Percentiles rank a stretch among this genome's conserved stretches.
Evolutionary conservation across 345 rosid species (phyloP).

Genomic region (Pistacia atlantica): DNA sequence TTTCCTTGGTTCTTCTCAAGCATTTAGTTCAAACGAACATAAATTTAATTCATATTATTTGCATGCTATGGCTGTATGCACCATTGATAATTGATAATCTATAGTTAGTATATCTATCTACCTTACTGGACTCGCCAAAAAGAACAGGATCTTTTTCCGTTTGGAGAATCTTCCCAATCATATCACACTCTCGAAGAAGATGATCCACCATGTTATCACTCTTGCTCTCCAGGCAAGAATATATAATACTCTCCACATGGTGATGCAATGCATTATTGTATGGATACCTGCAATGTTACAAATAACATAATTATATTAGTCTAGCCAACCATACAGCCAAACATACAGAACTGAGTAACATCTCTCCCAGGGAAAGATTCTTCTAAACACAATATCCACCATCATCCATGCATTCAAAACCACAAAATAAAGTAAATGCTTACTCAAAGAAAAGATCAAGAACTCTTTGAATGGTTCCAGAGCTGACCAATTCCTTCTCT

Average conservation of each 20-base stretch:
- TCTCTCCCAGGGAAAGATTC: constrained; percentile 4
- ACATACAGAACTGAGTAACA: constrained; percentile 9
- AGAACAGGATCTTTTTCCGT: constrained; percentile 69
- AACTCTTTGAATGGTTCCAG: constrained; percentile 75
- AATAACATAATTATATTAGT: constrained; percentile 14
- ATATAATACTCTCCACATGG: constrained; percentile 86
- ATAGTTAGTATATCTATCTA: constrained; percentile 9
- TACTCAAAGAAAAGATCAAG: constrained; percentile 90
- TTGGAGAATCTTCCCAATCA: constrained; percentile 72
- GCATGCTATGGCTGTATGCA: background rate
- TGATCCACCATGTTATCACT: constrained; percentile 61
- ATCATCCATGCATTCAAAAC: constrained; percentile 16
- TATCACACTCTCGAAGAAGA: constrained; percentile 78
- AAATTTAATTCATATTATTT: background rate
- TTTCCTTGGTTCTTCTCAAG: constrained; percentile 1
- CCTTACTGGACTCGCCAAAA: constrained; percentile 47
- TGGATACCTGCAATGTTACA: constrained; percentile 72
- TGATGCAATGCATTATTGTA: constrained; percentile 95
- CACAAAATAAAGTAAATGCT: constrained; percentile 29
- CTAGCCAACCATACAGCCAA: constrained; percentile 7
- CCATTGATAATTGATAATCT: background rate
- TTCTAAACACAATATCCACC: background rate
- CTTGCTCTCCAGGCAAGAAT: constrained; percentile 85
- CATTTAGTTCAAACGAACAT: background rate
- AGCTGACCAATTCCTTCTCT: constrained; percentile 75